A percentile compares a stretch with the other conserved stretches of the same genome.
phyloP scores from a whole-genome alignment of 2,329 filamentous ascomycete genomes.

The Trichoderma harzianum region DNA sequence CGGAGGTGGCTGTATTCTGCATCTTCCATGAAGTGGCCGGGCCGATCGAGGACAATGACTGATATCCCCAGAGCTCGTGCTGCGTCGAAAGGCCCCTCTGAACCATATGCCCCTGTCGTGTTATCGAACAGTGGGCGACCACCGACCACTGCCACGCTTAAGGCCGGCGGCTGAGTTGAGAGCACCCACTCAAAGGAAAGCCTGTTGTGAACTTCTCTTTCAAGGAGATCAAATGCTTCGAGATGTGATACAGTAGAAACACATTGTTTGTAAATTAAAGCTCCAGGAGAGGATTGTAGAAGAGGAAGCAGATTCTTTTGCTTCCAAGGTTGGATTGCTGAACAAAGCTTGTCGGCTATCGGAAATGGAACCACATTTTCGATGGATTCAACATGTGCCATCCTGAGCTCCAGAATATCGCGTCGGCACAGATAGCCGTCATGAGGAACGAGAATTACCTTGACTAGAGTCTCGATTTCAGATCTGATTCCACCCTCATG shows the following conservation, averaged over 20 bases:
- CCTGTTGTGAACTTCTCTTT: background rate
- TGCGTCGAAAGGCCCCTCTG: slow-evolving; percentile 20
- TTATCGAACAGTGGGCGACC: background rate
- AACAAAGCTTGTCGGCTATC: background rate
- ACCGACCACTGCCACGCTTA: background rate
- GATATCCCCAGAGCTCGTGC: slow-evolving; percentile 35
- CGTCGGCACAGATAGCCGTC: background rate
- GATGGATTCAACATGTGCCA: background rate
- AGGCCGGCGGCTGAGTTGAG: background rate
- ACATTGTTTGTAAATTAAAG: background rate
- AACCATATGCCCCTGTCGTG: background rate
- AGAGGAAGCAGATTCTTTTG: background rate
- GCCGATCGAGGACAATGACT: slow-evolving; percentile 35
- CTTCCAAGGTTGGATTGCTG: background rate
- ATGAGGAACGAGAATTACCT: background rate
- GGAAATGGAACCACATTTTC: background rate
- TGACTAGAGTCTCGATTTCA: background rate
- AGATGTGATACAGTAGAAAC: background rate
- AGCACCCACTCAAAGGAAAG: slow-evolving; percentile 11
- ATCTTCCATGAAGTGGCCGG: slow-evolving; percentile 39
- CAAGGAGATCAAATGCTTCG: background rate
- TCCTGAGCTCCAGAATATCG: background rate
- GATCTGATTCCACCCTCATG: background rate
- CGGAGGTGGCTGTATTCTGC: slow-evolving; percentile 24
- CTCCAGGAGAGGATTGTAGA: background rate